These are phyloP conservation scores for Centrapalus pauciflorus DNA, from an alignment of 129 eudicot genomes.

Conservation along the genomic window DNA sequence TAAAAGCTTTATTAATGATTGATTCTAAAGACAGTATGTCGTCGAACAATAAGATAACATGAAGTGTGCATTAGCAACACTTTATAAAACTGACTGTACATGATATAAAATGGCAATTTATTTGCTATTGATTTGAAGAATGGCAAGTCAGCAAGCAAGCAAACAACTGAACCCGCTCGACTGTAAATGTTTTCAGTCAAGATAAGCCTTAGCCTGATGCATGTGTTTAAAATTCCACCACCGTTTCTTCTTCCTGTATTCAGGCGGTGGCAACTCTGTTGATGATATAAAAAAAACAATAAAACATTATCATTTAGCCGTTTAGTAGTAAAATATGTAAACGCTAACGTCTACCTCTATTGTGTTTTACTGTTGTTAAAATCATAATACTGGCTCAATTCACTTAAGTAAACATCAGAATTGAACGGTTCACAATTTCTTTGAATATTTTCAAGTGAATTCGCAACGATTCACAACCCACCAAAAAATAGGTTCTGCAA, in stretches of 20 bases:
- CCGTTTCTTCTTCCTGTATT: slow-evolving; percentile 51
- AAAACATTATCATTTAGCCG: background rate
- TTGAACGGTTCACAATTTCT: too few relatives aligned
- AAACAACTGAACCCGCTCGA: too few relatives aligned
- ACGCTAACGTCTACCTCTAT: too few relatives aligned
- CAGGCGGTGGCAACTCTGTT: slow-evolving; percentile 55
- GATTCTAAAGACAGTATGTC: slow-evolving; percentile 9
- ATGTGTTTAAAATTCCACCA: slow-evolving; percentile 69
- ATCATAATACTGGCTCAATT: too few relatives aligned
- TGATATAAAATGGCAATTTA: slow-evolving; percentile 14
- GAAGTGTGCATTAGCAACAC: slow-evolving; percentile 16
- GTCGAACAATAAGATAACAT: background rate
- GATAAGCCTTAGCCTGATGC: slow-evolving; percentile 31
- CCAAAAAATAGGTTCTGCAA: background rate
- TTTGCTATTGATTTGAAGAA: slow-evolving; percentile 24
- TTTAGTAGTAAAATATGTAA: too few relatives aligned
- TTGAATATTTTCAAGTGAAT: too few relatives aligned
- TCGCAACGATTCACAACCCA: too few relatives aligned
- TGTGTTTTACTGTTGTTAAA: too few relatives aligned
- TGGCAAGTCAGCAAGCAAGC: background rate
- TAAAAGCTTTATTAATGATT: slow-evolving; percentile 13
- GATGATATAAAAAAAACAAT: background rate
- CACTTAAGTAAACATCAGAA: too few relatives aligned
- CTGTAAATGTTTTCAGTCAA: slow-evolving; percentile 1
- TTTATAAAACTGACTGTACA: slow-evolving; percentile 19